Base-by-base conservation (phyloP, 805 yeast genomes). In the Kodamaea restingae region DNA sequence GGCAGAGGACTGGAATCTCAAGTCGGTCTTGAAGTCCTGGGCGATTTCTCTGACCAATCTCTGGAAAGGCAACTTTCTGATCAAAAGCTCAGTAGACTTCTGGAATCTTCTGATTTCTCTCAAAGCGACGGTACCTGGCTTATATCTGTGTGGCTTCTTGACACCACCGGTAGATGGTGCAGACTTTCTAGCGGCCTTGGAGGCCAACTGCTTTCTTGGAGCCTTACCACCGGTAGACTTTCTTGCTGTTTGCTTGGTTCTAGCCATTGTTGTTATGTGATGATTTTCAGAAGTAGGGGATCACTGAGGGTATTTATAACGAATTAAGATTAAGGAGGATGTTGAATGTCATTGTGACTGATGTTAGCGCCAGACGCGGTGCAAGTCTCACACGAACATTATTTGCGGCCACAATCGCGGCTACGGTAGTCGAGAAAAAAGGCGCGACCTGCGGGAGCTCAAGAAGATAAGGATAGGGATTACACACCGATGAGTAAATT, bases 31-130 rank as follows among this genome's bases (percentile, higher is more conserved):
- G 80, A 85, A 84, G 65, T 88, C 96, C 69, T 84, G 91, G 49
- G 96, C 95, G 49, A 91, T 87, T 72, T 90, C 96, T 69, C 96
- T 79, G 42, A 90, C 96, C 63, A 91, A 78, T 77, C 97, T 83
- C 68, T 91, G 96, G 84, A 91, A 91, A 46, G 98, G 98, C 55
- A 91, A 78, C 71, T 91, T 91, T 78, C 95, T 85, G 70, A 91
- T 87, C 70, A 91, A 80, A 39, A 91, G 76, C 67, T 90, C 96
- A 54, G 98, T 91, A 45, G 95, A 84, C 66, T 88, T 86, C 75
- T 91, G 98, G 76, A 90, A 91, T 78, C 95, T 84, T 78, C 96
- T 84, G 63, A 93, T 87, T 76, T 93, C 98, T 75, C 95, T 83
- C 67, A 88, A 78, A 48, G 97, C 97, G 60, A 84, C 93, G 62